phyloP scores from a whole-genome alignment of 2,329 filamentous ascomycete genomes.

The Dothideomycetes sp. region DNA sequence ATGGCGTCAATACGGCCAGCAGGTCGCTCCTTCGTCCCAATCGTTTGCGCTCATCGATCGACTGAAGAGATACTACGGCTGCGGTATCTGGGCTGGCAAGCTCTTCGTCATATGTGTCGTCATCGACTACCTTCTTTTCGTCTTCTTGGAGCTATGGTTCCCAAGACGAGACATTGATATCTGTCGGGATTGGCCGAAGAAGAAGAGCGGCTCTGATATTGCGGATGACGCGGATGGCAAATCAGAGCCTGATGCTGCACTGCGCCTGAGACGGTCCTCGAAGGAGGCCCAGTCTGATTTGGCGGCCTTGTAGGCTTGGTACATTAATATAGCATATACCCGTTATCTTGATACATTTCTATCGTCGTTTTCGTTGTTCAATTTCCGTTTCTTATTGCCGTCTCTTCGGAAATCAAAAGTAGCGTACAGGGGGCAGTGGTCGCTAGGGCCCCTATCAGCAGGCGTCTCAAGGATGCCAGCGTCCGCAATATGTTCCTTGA shows the following conservation, averaged over 20 bases:
- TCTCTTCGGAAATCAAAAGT: conserved; percentile 10
- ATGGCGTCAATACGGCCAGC: conserved; percentile 47
- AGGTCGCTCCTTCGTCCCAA: conserved; percentile 43
- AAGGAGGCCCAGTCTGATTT: too few species aligned
- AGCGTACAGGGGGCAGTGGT: conserved; percentile 42
- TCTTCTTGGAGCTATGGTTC: conserved; percentile 78
- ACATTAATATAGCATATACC: too few species aligned
- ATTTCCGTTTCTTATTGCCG: neutral
- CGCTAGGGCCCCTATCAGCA: conserved; percentile 39
- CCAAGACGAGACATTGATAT: conserved; percentile 80
- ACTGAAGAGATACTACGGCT: conserved; percentile 92
- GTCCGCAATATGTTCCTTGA: conserved; percentile 25
- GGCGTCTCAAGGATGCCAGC: conserved; percentile 31
- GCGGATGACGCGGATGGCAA: neutral
- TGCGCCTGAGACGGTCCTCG: too few species aligned
- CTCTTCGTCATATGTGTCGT: conserved; percentile 91
- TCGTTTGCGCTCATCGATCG: conserved; percentile 91
- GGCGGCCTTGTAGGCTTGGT: too few species aligned
- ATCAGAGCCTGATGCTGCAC: too few species aligned
- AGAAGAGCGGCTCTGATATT: conserved; percentile 26
- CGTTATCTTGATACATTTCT: too few species aligned
- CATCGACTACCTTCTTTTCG: conserved; percentile 83
- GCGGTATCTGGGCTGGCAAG: conserved; percentile 96
- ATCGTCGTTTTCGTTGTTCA: too few species aligned
- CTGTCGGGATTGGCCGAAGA: conserved; percentile 84